These are phyloP conservation scores for Pseudogymnoascus sp. DNA, from an alignment of 2,329 filamentous ascomycete species.

Conservation along the genomic window DNA sequence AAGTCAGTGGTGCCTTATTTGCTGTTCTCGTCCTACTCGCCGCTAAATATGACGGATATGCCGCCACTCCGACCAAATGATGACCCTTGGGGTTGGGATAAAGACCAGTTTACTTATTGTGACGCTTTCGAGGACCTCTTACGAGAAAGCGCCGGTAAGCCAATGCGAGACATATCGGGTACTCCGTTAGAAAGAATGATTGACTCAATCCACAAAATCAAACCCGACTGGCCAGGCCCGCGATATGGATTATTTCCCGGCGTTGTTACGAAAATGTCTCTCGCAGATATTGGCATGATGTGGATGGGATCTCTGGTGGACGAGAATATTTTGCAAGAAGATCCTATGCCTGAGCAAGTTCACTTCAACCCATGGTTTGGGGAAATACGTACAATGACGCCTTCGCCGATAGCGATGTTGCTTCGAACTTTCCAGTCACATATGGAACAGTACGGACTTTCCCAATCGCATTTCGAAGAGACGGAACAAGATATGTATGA, in stretches of 20 bases:
- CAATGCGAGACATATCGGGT: neutral
- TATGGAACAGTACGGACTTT: neutral
- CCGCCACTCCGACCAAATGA: neutral
- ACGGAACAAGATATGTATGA: slow-evolving; percentile 24
- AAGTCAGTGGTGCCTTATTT: slow-evolving; percentile 27
- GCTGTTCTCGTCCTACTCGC: slow-evolving; percentile 27
- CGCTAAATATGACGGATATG: slow-evolving; percentile 17
- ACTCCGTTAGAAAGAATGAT: neutral
- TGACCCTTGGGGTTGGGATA: neutral
- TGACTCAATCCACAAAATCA: neutral
- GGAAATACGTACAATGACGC: neutral
- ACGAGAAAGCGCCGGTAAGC: slow-evolving; percentile 12
- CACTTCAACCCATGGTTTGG: neutral
- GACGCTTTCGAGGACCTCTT: slow-evolving; percentile 28
- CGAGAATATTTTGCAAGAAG: neutral
- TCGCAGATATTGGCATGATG: neutral
- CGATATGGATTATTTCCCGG: neutral
- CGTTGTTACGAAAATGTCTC: neutral
- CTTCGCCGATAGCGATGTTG: neutral
- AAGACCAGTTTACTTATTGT: slow-evolving; percentile 20
- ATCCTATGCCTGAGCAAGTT: neutral
- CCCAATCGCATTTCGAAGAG: neutral
- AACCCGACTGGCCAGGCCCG: neutral
- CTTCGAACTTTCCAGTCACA: neutral
- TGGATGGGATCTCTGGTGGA: neutral